Conservation (phyloP, 371 early-diverging fungal genomes). For the Rhizopus microsporus region DNA sequence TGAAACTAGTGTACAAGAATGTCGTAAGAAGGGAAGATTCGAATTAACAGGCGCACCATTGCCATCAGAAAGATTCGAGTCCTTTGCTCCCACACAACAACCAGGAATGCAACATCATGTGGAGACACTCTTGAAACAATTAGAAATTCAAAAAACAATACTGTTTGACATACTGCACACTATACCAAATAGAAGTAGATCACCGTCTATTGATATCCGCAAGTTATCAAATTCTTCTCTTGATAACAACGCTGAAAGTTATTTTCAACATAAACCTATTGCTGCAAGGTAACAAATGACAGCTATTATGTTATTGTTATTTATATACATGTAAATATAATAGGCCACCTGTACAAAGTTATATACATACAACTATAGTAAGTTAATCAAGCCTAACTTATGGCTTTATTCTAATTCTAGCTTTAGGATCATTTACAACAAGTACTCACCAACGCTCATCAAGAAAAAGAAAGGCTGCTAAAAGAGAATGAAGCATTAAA, state of each 20-base stretch:
- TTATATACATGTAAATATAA: not conserved
- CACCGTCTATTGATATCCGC: not conserved
- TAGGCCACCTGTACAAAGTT: not conserved
- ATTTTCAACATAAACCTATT: not conserved
- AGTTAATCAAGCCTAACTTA: not conserved
- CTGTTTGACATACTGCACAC: slow-evolving; percentile 18
- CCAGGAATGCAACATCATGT: not conserved
- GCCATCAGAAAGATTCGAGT: not conserved
- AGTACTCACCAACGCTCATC: slow-evolving; percentile 12
- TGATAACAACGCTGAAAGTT: not conserved
- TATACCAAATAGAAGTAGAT: slow-evolving; percentile 1
- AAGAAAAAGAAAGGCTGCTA: slow-evolving; percentile 24
- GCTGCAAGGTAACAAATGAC: not conserved
- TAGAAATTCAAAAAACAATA: slow-evolving; percentile 9
- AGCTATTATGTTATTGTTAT: not conserved
- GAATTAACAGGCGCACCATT: slow-evolving; percentile 7
- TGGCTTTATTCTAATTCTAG: not conserved
- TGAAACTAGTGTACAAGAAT: slow-evolving; percentile 10
- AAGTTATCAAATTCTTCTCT: slow-evolving; percentile 2
- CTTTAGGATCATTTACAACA: slow-evolving; percentile 19
- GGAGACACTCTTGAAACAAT: not conserved
- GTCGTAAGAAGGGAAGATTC: slow-evolving; percentile 23
- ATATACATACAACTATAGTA: not conserved
- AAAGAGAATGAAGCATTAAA: slow-evolving; percentile 25
- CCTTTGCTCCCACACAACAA: not conserved